Percentiles rank a stretch among this genome's conserved stretches.
These are phyloP conservation scores for Fusarium tanahbumbuense DNA, from an alignment of 2,329 filamentous ascomycete species.

Conservation along the genomic window DNA sequence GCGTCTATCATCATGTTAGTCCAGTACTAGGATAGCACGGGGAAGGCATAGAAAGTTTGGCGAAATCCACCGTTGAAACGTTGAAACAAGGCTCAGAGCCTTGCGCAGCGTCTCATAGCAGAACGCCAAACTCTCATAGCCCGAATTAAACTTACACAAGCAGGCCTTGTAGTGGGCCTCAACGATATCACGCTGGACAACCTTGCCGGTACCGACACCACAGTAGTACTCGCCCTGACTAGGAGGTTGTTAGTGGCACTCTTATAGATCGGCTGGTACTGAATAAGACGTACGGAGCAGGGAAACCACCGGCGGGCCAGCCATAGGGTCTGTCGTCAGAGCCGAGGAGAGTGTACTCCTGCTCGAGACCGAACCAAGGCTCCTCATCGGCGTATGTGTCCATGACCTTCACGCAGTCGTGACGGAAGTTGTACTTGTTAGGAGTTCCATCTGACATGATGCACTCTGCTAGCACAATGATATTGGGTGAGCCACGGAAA, in stretches of 20 bases:
- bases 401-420: slow-evolving; percentile 92
- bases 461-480: slow-evolving; percentile 93
- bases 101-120: background rate
- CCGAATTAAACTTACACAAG: slow-evolving; percentile 64
- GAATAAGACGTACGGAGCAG: slow-evolving; percentile 68
- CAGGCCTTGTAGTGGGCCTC: slow-evolving; percentile 74
- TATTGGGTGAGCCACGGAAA: slow-evolving; percentile 89
- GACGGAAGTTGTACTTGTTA: slow-evolving; percentile 98
- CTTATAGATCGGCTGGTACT: too few species aligned
- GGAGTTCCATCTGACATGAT: slow-evolving; percentile 94
- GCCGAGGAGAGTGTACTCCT: slow-evolving; percentile 89
- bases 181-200: slow-evolving; percentile 97
- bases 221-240: slow-evolving; percentile 68
- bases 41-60: background rate
- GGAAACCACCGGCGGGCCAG: slow-evolving; percentile 77
- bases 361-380: slow-evolving; percentile 98
- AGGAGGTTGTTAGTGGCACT: slow-evolving; percentile 2
- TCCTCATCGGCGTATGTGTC: slow-evolving; percentile 82
- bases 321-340: slow-evolving; percentile 89
- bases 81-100: background rate
- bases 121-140: background rate
- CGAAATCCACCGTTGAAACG: background rate
- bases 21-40: background rate
- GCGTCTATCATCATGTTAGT: slow-evolving; percentile 60
- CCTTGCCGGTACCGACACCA: slow-evolving; percentile 96